phyloP scores from a whole-genome alignment of 2,329 filamentous ascomycete genomes.

The Colletotrichum sp. region DNA sequence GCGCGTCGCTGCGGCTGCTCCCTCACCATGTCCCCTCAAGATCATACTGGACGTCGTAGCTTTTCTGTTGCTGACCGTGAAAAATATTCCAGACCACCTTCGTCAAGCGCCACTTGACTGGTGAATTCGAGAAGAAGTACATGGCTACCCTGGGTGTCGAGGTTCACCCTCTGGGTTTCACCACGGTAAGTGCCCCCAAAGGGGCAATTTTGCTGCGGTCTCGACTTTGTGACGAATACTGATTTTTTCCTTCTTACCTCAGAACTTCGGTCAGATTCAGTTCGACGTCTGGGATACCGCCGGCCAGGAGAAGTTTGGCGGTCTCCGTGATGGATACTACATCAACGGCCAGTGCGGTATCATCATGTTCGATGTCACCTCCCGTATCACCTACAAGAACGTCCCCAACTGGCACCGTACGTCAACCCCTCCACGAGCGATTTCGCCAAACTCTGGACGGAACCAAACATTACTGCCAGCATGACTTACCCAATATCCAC shows the following conservation, averaged over 20 bases:
- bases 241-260: constrained; percentile 48
- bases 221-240: not conserved
- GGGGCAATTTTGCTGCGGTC: constrained; percentile 7
- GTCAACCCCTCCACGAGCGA: constrained; percentile 40
- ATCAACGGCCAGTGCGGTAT: constrained; percentile 99
- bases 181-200: constrained; percentile 75
- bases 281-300: constrained; percentile 99
- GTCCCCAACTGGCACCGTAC: constrained; percentile 99
- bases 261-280: constrained; percentile 95
- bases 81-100: constrained; percentile 81
- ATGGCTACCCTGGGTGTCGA: constrained; percentile 99
- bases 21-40: not conserved
- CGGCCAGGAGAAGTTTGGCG: constrained; percentile 99
- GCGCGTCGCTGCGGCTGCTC: not conserved
- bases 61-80: constrained; percentile 25
- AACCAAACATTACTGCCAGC: not conserved
- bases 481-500: not conserved
- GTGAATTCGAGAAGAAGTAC: constrained; percentile 99
- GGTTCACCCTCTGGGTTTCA: constrained; percentile 97
- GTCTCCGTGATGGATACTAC: constrained; percentile 99
- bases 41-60: not conserved
- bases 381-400: constrained; percentile 99
- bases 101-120: constrained; percentile 99
- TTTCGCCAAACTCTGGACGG: not conserved
- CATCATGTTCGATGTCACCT: constrained; percentile 99